Percentiles rank a stretch among this genome's conserved stretches.
Evolutionary conservation across 2,329 filamentous ascomycete species (phyloP).

Genomic region (Pseudogymnoascus sp.): DNA sequence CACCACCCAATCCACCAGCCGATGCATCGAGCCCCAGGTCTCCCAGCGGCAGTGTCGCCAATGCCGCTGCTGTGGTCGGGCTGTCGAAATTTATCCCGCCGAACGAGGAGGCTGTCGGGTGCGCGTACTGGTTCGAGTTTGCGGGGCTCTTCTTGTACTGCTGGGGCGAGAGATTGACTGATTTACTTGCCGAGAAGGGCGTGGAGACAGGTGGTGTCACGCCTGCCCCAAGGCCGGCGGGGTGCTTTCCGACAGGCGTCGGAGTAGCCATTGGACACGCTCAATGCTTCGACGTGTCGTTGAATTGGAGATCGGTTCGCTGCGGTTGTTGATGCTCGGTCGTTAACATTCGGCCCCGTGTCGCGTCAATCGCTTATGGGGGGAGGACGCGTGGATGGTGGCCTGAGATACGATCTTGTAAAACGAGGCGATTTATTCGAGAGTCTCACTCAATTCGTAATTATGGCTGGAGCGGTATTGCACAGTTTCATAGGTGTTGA

Average conservation of each 20-base stretch:
- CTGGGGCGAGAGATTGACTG: conserved; percentile 49
- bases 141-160: conserved; percentile 53
- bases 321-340: background rate
- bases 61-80: conserved; percentile 54
- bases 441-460: background rate
- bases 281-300: background rate
- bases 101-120: conserved; percentile 34
- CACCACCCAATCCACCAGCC: conserved; percentile 22
- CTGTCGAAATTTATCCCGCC: conserved; percentile 52
- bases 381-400: background rate
- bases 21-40: conserved; percentile 41
- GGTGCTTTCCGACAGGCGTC: conserved; percentile 24
- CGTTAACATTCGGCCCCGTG: background rate
- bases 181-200: conserved; percentile 49
- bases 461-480: background rate
- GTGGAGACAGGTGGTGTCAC: conserved; percentile 61
- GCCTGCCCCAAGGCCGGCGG: conserved; percentile 25
- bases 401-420: background rate
- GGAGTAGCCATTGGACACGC: conserved; percentile 27
- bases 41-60: conserved; percentile 46
- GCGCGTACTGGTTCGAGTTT: conserved; percentile 36
- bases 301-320: background rate
- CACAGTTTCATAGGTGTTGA: background rate
- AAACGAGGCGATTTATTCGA: background rate
- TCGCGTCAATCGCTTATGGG: background rate